Evolutionary conservation across 441 rosid genomes (phyloP).

Genomic region (Euphorbia corollata): DNA sequence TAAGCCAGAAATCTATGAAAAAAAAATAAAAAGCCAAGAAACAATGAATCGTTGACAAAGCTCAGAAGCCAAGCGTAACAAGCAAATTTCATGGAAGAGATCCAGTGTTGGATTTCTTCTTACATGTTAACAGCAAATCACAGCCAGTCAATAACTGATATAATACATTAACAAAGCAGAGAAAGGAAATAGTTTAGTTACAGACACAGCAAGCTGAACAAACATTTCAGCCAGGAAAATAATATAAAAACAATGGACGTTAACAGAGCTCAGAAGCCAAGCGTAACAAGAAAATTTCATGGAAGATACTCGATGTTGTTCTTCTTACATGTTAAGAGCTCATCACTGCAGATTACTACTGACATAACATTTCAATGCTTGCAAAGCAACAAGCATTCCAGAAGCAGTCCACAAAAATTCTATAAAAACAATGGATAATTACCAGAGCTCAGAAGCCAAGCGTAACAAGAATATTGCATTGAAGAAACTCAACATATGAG

Average conservation of each 20-base stretch:
- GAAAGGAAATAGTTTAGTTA: too few species aligned
- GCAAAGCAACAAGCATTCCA: too few species aligned
- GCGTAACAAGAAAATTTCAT: conserved; percentile 53
- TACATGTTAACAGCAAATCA: conserved; percentile 39
- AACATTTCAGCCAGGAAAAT: not conserved
- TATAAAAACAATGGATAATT: not conserved
- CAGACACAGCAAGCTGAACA: too few species aligned
- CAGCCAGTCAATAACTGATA: conserved; percentile 12
- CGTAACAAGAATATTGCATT: conserved; percentile 48
- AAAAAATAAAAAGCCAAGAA: not conserved
- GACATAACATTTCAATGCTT: too few species aligned
- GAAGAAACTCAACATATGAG: conserved; percentile 26
- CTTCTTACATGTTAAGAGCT: conserved; percentile 32
- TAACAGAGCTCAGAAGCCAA: conserved; percentile 43
- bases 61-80: conserved; percentile 63
- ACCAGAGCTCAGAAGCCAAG: conserved; percentile 48
- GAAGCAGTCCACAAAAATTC: too few species aligned
- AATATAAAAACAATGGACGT: not conserved
- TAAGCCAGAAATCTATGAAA: too few species aligned
- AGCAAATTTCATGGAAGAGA: conserved; percentile 39
- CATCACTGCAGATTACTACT: conserved; percentile 43
- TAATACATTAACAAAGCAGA: too few species aligned
- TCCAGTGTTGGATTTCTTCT: conserved; percentile 22
- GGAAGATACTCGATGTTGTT: conserved; percentile 24
- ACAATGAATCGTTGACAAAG: conserved; percentile 10